These are phyloP conservation scores for Boletus reticulatus DNA, from an alignment of 768 basidiomycete genomes.

Conservation along the genomic window DNA sequence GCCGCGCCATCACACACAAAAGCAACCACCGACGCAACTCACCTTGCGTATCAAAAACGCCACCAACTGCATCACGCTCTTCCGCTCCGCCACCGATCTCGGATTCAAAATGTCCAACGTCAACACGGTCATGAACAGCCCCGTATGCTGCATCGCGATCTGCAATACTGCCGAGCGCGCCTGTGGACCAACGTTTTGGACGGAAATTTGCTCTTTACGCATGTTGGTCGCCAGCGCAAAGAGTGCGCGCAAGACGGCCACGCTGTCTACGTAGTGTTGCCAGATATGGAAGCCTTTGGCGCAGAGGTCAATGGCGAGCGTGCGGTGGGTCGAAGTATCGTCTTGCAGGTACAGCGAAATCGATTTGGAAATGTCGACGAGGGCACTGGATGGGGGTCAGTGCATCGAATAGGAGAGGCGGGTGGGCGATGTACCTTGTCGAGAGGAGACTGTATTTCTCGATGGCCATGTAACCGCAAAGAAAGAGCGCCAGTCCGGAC, in stretches of 20 bases:
- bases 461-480: conserved; percentile 80
- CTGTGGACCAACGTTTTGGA: conserved; percentile 70
- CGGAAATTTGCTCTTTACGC: conserved; percentile 64
- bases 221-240: conserved; percentile 75
- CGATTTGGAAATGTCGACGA: conserved; percentile 85
- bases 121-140: conserved; percentile 92
- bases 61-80: conserved; percentile 88
- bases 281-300: conserved; percentile 90
- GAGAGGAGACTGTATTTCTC: conserved; percentile 78
- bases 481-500: conserved; percentile 70
- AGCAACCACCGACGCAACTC: not conserved
- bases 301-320: conserved; percentile 85
- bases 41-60: conserved; percentile 93
- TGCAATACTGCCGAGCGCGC: conserved; percentile 82
- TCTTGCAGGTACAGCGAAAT: conserved; percentile 76
- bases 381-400: conserved; percentile 44
- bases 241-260: conserved; percentile 81
- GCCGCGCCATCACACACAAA: too few relatives aligned
- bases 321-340: conserved; percentile 59
- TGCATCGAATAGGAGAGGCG: not conserved
- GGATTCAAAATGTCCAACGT: conserved; percentile 86
- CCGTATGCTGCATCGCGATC: conserved; percentile 80
- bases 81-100: conserved; percentile 70
- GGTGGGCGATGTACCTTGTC: conserved; percentile 48
- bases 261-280: conserved; percentile 91